Conservation (phyloP, 176 grass and related monocot species). For the maize (Zea mays) region DNA sequence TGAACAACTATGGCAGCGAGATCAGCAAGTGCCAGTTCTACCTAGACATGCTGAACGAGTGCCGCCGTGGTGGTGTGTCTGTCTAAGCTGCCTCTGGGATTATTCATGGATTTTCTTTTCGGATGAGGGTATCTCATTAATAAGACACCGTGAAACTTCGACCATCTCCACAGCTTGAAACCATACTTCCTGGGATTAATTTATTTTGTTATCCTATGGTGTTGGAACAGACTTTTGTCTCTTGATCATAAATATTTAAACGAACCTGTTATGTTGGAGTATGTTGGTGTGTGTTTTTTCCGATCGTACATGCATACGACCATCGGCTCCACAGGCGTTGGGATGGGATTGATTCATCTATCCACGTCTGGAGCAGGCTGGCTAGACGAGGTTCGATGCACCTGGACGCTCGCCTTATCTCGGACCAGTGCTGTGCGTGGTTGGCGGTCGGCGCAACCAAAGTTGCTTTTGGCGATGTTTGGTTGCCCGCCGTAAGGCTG, state of each 20-base stretch:
- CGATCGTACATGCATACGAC: too few relatives aligned
- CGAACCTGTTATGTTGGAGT: background rate
- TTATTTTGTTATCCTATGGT: background rate
- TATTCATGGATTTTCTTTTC: background rate
- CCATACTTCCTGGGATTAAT: background rate
- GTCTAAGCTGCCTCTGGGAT: conserved; percentile 6
- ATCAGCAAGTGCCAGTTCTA: conserved; percentile 94
- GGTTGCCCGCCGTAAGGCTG: too few relatives aligned
- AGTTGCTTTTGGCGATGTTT: too few relatives aligned
- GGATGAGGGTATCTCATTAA: conserved; percentile 41
- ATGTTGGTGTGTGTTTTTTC: background rate
- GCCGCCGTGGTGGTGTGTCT: conserved; percentile 54
- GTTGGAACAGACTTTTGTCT: background rate
- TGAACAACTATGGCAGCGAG: conserved; percentile 68
- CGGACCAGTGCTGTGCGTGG: too few relatives aligned
- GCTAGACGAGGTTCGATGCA: too few relatives aligned
- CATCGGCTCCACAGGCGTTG: too few relatives aligned
- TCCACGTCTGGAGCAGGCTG: too few relatives aligned
- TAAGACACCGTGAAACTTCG: conserved; percentile 25
- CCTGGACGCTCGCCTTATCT: too few relatives aligned
- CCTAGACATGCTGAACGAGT: conserved; percentile 86
- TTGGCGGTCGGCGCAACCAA: too few relatives aligned
- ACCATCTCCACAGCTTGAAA: background rate
- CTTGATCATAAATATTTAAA: conserved; percentile 25
- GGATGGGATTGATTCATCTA: too few relatives aligned